These are phyloP conservation scores for Paulownia fortunei DNA, from an alignment of 257 asterid species.

Conservation along the genomic window DNA sequence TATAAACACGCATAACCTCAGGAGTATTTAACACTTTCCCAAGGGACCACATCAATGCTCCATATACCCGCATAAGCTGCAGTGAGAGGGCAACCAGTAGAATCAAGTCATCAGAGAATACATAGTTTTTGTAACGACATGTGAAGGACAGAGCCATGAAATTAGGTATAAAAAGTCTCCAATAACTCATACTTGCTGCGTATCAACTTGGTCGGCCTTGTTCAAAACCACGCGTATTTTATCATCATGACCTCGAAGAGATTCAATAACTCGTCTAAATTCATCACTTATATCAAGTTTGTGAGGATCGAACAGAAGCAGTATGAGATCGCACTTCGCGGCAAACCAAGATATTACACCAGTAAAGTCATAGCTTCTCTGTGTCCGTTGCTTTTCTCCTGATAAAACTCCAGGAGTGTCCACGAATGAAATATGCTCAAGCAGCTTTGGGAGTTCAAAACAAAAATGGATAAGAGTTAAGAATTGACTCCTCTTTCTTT, in stretches of 20 bases:
- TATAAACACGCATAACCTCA: slow-evolving; percentile 75
- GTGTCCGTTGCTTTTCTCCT: slow-evolving; percentile 62
- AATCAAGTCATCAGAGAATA: not conserved
- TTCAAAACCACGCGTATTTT: slow-evolving; percentile 77
- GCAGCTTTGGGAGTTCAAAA: slow-evolving; percentile 40
- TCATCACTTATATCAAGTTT: slow-evolving; percentile 80
- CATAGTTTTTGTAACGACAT: not conserved
- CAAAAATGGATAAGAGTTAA: slow-evolving; percentile 16
- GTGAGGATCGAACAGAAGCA: slow-evolving; percentile 62
- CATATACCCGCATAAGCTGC: slow-evolving; percentile 89
- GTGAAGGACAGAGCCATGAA: not conserved
- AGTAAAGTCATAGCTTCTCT: slow-evolving; percentile 61
- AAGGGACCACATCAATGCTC: slow-evolving; percentile 91
- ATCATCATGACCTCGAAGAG: slow-evolving; percentile 85
- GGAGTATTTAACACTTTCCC: slow-evolving; percentile 89
- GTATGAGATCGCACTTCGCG: slow-evolving; percentile 57
- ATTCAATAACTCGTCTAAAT: slow-evolving; percentile 74
- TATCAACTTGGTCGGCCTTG: slow-evolving; percentile 72
- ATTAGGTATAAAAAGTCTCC: not conserved
- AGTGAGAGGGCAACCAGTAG: slow-evolving; percentile 11
- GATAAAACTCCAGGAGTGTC: slow-evolving; percentile 81
- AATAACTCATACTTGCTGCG: slow-evolving; percentile 49
- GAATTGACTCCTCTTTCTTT: not conserved
- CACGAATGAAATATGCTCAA: slow-evolving; percentile 54
- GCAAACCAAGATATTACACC: slow-evolving; percentile 71